phyloP scores from a whole-genome alignment of 2,329 filamentous ascomycete species.

The Waltergamsia citrina region DNA sequence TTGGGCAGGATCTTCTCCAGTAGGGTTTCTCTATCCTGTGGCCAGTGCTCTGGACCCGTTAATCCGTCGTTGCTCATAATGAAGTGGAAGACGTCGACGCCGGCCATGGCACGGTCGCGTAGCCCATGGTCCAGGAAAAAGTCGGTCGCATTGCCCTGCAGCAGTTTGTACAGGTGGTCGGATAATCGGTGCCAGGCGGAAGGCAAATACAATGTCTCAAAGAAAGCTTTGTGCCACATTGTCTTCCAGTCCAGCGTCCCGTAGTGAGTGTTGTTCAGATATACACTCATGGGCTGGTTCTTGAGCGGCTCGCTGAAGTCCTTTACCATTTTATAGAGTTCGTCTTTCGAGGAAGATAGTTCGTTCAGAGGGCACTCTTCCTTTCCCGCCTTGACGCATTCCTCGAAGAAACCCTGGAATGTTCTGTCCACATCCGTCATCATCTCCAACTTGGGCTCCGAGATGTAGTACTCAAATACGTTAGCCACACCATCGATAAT shows the following conservation, averaged over 20 bases:
- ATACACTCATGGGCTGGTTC: conserved; percentile 28
- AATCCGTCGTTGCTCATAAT: conserved; percentile 17
- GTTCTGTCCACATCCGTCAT: conserved; percentile 37
- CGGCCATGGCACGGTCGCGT: conserved; percentile 6
- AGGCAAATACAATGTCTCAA: conserved; percentile 27
- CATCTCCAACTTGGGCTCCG: too few species aligned
- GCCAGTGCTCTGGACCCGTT: conserved; percentile 16
- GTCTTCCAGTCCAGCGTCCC: conserved; percentile 25
- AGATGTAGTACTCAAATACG: conserved; percentile 32
- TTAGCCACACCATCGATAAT: conserved; percentile 40
- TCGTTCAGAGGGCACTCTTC: conserved; percentile 33
- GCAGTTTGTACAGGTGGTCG: conserved; percentile 19
- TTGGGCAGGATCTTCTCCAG: conserved; percentile 22
- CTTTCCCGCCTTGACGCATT: conserved; percentile 37
- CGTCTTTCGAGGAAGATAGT: too few species aligned
- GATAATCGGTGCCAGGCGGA: conserved; percentile 24
- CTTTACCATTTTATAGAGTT: conserved; percentile 20
- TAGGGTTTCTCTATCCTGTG: conserved; percentile 17
- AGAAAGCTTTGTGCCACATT: conserved; percentile 25
- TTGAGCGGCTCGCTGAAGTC: conserved; percentile 20
- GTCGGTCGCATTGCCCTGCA: conserved; percentile 28
- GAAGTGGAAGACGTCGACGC: conserved; percentile 13
- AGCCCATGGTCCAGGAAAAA: conserved; percentile 23
- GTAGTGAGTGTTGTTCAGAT: conserved; percentile 29
- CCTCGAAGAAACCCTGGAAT: conserved; percentile 38